Conservation (phyloP, 768 basidiomycete species). For the Asterophora lycoperdoides region DNA sequence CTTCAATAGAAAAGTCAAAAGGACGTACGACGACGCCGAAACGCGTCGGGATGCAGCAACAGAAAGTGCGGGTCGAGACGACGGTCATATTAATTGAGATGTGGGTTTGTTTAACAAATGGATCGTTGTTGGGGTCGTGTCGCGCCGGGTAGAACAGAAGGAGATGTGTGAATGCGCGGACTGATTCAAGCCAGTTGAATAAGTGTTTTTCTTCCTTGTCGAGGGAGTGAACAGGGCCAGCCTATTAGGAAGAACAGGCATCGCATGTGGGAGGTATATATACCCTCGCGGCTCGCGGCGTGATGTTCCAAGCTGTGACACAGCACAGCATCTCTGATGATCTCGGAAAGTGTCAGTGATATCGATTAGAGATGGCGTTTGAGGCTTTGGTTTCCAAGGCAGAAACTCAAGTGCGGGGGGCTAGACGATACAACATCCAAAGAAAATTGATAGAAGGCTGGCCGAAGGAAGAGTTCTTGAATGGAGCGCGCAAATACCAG, state of each 20-base stretch:
- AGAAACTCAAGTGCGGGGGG: not conserved
- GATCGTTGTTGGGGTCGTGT: constrained; percentile 1
- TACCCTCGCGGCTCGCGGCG: constrained; percentile 20
- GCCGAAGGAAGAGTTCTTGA: not conserved
- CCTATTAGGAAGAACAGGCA: constrained; percentile 29
- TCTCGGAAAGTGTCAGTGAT: constrained; percentile 6
- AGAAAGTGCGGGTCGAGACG: constrained; percentile 41
- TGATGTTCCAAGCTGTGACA: constrained; percentile 9
- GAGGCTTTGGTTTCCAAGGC: not conserved
- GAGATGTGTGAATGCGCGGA: constrained; percentile 6
- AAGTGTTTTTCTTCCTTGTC: constrained; percentile 10
- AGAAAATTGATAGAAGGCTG: not conserved
- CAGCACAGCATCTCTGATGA: constrained; percentile 11
- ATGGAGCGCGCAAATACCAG: not conserved
- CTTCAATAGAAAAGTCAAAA: not conserved
- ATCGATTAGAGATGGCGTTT: constrained; percentile 14
- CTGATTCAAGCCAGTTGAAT: constrained; percentile 17
- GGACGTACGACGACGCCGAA: constrained; percentile 42
- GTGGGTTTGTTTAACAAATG: constrained; percentile 1
- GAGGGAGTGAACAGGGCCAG: constrained; percentile 40
- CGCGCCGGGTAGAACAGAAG: not conserved
- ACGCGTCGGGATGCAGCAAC: constrained; percentile 48
- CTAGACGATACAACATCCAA: not conserved
- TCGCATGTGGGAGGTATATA: constrained; percentile 26
- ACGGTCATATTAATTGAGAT: constrained; percentile 27